These are phyloP conservation scores for Hypericum perforatum DNA, from an alignment of 345 rosid genomes.

Conservation along the genomic window DNA sequence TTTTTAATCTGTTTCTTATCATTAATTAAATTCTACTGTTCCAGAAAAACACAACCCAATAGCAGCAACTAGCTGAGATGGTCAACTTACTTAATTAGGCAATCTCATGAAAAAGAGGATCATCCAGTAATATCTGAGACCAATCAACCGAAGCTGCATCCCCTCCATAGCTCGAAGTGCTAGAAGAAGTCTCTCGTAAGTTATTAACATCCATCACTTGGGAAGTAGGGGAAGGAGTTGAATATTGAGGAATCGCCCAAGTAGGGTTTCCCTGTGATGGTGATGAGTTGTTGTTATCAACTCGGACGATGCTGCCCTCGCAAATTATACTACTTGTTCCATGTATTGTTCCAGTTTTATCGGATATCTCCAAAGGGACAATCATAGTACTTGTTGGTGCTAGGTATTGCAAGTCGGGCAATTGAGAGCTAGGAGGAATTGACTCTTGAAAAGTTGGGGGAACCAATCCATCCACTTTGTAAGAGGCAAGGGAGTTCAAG, in stretches of 20 bases:
- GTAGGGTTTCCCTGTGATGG: conserved; percentile 10
- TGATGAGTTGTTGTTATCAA: conserved; percentile 7
- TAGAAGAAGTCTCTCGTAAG: conserved; percentile 15
- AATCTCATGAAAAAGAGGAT: conserved; percentile 40
- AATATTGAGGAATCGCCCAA: conserved; percentile 28
- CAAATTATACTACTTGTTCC: no score
- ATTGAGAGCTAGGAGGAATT: conserved; percentile 33
- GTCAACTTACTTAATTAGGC: conserved; percentile 9
- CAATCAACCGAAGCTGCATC: conserved; percentile 25
- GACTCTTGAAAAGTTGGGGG: conserved; percentile 16
- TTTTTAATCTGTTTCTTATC: no score
- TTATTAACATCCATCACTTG: background rate
- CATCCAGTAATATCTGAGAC: conserved; percentile 42
- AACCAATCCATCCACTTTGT: conserved; percentile 17
- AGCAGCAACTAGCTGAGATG: no score
- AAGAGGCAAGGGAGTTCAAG: conserved; percentile 24
- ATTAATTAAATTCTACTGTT: no score
- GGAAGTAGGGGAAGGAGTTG: conserved; percentile 35
- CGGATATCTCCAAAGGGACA: no score
- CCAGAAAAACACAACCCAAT: no score
- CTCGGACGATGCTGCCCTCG: no score
- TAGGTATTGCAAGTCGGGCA: conserved; percentile 40
- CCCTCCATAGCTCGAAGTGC: conserved; percentile 23
- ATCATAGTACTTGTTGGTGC: conserved; percentile 4
- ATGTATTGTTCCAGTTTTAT: no score